Evolutionary conservation across 2,329 filamentous ascomycete species (phyloP).

Genomic region (Gyromitra esculenta): DNA sequence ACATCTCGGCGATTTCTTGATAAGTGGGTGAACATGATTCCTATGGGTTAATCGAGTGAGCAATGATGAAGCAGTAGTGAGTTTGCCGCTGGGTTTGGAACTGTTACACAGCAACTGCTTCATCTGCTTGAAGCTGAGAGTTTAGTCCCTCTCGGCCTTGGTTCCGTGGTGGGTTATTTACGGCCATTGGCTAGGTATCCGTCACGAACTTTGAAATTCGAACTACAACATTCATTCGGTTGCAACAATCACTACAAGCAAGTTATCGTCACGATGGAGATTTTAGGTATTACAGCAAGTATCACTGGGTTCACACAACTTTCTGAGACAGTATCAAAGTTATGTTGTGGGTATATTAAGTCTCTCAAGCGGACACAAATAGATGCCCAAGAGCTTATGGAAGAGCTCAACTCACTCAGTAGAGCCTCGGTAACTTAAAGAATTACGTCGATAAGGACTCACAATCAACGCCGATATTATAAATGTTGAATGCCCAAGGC

Average conservation of each 20-base stretch:
- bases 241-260: background rate
- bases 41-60: conserved; percentile 5
- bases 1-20: background rate
- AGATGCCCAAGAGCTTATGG: background rate
- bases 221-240: background rate
- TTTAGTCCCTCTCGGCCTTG: background rate
- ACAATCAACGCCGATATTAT: conserved; percentile 5
- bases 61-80: background rate
- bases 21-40: background rate
- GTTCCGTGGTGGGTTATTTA: no score
- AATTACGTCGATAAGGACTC: background rate
- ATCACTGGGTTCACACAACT: background rate
- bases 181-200: background rate
- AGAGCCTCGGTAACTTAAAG: background rate
- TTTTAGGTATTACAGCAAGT: conserved; percentile 13
- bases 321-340: background rate
- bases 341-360: conserved; percentile 5
- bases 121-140: background rate
- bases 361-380: conserved; percentile 4
- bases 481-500: background rate
- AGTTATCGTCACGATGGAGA: conserved; percentile 9
- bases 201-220: background rate
- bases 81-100: background rate
- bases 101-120: background rate
- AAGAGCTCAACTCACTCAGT: conserved; percentile 8